A percentile compares a stretch with the other conserved stretches of the same genome.
These are phyloP conservation scores for Pseudocercospora pini-densiflorae DNA, from an alignment of 2,329 filamentous ascomycete species.

Conservation along the genomic window DNA sequence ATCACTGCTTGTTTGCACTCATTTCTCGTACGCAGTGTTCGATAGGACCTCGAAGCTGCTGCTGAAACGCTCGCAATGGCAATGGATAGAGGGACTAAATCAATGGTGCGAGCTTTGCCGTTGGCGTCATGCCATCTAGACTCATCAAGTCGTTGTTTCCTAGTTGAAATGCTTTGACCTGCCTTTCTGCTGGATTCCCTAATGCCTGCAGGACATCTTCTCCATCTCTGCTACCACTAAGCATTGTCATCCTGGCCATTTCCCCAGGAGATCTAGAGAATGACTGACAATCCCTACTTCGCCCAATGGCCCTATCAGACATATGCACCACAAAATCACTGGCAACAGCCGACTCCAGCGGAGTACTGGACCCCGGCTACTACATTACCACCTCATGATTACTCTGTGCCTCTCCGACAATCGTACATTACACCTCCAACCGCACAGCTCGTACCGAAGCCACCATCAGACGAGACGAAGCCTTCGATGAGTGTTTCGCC, in stretches of 20 bases:
- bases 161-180: background rate
- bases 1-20: background rate
- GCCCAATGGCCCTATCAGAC: background rate
- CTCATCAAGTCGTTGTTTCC: background rate
- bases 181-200: background rate
- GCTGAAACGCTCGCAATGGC: conserved; percentile 34
- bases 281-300: conserved; percentile 4
- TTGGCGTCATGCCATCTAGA: background rate
- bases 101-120: background rate
- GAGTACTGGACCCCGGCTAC: background rate
- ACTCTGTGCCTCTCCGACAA: background rate
- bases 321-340: background rate
- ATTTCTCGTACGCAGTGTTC: background rate
- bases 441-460: background rate
- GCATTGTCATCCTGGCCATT: background rate
- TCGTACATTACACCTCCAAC: background rate
- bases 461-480: background rate
- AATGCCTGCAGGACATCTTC: background rate
- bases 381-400: background rate
- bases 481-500: background rate
- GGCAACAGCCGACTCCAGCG: background rate
- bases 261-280: background rate
- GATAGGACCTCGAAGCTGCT: background rate
- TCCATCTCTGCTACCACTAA: background rate
- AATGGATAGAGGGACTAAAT: conserved; percentile 5